These are phyloP conservation scores for Platanthera zijinensis DNA, from an alignment of 106 monocot species.

Conservation along the genomic window DNA sequence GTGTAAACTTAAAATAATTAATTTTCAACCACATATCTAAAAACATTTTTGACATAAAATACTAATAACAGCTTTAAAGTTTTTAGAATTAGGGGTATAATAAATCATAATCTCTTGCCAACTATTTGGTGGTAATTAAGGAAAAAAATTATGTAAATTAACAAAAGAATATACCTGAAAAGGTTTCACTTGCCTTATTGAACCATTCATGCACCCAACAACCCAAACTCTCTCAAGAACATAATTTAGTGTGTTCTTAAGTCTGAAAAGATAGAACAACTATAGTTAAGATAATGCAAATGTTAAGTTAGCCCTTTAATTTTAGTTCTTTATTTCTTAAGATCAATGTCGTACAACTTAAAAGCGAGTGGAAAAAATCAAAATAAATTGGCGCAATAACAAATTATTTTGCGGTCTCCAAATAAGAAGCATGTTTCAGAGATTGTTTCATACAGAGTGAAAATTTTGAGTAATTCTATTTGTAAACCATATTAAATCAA, in stretches of 20 bases:
- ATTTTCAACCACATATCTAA: not conserved
- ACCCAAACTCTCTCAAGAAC: slow-evolving; percentile 90
- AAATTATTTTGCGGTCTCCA: no score
- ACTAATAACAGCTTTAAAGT: not conserved
- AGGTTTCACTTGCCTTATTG: slow-evolving; percentile 44
- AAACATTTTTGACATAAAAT: not conserved
- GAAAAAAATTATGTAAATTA: not conserved
- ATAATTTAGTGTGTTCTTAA: slow-evolving; percentile 86
- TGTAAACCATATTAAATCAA: no score
- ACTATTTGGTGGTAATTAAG: not conserved
- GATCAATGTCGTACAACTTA: not conserved
- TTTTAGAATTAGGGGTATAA: not conserved
- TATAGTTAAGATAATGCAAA: slow-evolving; percentile 3
- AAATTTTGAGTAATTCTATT: no score
- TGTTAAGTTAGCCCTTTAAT: not conserved
- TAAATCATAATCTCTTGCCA: not conserved
- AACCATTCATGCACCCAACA: slow-evolving; percentile 65
- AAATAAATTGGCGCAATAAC: not conserved
- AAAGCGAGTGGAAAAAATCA: not conserved
- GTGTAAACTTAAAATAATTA: not conserved
- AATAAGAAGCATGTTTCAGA: not conserved
- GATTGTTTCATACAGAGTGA: not conserved
- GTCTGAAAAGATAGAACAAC: slow-evolving; percentile 21
- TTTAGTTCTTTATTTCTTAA: not conserved
- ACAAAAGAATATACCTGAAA: not conserved